Percentiles rank a stretch among this genome's conserved stretches.
phyloP scores from a whole-genome alignment of 2,329 filamentous ascomycete genomes.

The Arthrinium puccinioides region DNA sequence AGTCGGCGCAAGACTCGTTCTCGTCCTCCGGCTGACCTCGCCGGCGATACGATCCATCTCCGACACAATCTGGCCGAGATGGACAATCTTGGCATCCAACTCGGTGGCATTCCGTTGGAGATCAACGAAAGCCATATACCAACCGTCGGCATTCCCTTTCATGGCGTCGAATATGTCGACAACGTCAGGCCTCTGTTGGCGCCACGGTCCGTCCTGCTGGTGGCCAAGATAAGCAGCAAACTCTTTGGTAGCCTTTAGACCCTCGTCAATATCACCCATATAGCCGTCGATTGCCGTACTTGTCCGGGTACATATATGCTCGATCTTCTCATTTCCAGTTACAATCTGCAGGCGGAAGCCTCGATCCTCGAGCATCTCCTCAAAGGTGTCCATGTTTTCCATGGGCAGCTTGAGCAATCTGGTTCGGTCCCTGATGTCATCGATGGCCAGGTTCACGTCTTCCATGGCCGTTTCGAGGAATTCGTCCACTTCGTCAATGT shows the following conservation, averaged over 20 bases:
- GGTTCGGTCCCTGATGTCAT: constrained; percentile 74
- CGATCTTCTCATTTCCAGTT: constrained; percentile 83
- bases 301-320: constrained; percentile 79
- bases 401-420: constrained; percentile 77
- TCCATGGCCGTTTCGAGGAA: constrained; percentile 83
- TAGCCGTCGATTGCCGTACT: constrained; percentile 68
- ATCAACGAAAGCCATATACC: constrained; percentile 72
- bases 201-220: constrained; percentile 54
- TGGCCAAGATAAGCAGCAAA: constrained; percentile 68
- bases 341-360: constrained; percentile 76
- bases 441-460: constrained; percentile 70
- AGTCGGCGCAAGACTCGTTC: constrained; percentile 43
- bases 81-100: constrained; percentile 61
- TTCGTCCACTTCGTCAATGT: constrained; percentile 90
- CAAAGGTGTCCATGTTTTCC: constrained; percentile 74
- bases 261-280: constrained; percentile 71
- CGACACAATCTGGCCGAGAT: constrained; percentile 68
- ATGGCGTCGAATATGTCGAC: constrained; percentile 78
- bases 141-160: constrained; percentile 87
- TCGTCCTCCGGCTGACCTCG: constrained; percentile 70
- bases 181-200: constrained; percentile 54
- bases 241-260: constrained; percentile 66
- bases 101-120: constrained; percentile 66
- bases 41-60: constrained; percentile 85
- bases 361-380: constrained; percentile 79